A percentile compares a stretch with the other conserved stretches of the same genome.
Conservation (phyloP, 2,329 filamentous ascomycete species). For the Coniella lustricola region DNA sequence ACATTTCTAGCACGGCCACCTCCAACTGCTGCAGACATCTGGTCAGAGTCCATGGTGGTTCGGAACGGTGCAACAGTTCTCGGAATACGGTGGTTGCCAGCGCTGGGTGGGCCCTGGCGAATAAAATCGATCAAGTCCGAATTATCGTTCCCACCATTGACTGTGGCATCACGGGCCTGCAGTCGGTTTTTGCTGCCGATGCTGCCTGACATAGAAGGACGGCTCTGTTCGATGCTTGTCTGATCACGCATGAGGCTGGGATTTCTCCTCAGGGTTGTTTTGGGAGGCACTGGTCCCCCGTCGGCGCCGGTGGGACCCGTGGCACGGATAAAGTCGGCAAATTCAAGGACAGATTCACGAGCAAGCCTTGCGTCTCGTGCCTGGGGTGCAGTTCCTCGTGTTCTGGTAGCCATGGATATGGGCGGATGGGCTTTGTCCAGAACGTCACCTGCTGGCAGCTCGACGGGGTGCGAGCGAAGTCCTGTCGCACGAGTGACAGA, state of each 20-base stretch:
- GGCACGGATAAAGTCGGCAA: slow-evolving; percentile 83
- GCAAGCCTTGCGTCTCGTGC: slow-evolving; percentile 69
- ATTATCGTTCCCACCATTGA: slow-evolving; percentile 58
- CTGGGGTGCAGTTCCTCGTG: slow-evolving; percentile 27
- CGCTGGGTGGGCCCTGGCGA: slow-evolving; percentile 68
- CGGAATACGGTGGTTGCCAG: slow-evolving; percentile 64
- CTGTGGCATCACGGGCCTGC: slow-evolving; percentile 64
- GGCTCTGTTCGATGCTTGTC: slow-evolving; percentile 33
- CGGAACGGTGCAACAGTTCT: slow-evolving; percentile 80
- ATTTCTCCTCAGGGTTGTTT: slow-evolving; percentile 9
- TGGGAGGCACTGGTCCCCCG: slow-evolving; percentile 22
- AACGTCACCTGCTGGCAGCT: slow-evolving; percentile 20
- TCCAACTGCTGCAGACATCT: slow-evolving; percentile 50
- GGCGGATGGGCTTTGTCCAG: slow-evolving; percentile 23
- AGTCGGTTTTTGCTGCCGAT: slow-evolving; percentile 46
- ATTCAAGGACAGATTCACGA: slow-evolving; percentile 68
- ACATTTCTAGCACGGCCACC: slow-evolving; percentile 53
- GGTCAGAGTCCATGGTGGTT: slow-evolving; percentile 79
- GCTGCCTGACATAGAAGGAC: slow-evolving; percentile 25
- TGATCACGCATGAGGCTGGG: slow-evolving; percentile 27
- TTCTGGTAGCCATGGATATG: slow-evolving; percentile 25
- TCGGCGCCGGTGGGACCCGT: slow-evolving; percentile 61
- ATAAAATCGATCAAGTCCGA: slow-evolving; percentile 95
- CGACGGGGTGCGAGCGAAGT: slow-evolving; percentile 30
- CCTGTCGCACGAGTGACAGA: slow-evolving; percentile 29